Evolutionary conservation across 805 yeast species (phyloP).

Genomic region (Kregervanrija delftensis): DNA sequence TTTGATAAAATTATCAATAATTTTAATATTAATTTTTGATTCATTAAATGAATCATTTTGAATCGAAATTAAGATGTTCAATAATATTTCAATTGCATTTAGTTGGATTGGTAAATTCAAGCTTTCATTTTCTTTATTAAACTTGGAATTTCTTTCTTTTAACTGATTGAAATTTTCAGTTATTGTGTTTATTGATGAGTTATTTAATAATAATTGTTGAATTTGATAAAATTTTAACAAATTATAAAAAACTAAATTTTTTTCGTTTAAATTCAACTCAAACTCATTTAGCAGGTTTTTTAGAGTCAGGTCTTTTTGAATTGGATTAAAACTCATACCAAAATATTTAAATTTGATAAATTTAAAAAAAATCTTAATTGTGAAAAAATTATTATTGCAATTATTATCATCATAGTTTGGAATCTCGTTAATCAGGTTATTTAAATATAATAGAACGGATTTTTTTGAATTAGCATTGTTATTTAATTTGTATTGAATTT

Average conservation of each 20-base stretch:
- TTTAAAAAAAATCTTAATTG: conserved; percentile 24
- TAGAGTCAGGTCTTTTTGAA: conserved; percentile 19
- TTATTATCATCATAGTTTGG: conserved; percentile 2
- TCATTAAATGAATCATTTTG: conserved; percentile 22
- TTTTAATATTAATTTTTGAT: conserved; percentile 20
- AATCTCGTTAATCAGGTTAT: conserved; percentile 19
- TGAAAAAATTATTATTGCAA: conserved; percentile 22
- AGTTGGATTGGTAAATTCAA: conserved; percentile 26
- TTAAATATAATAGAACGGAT: conserved; percentile 27
- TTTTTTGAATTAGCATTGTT: conserved; percentile 11
- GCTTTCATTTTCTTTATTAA: conserved; percentile 1
- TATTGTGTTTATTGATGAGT: conserved; percentile 21
- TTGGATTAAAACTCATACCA: conserved; percentile 21
- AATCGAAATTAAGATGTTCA: conserved; percentile 22
- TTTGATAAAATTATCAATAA: conserved; percentile 23
- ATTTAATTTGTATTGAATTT: conserved; percentile 27
- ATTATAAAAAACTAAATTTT: conserved; percentile 15
- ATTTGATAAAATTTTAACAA: conserved; percentile 25
- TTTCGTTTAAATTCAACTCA: conserved; percentile 2
- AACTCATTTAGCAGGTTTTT: conserved; percentile 9
- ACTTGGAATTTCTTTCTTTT: conserved; percentile 1
- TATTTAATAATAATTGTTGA: conserved; percentile 27
- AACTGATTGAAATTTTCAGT: conserved; percentile 14
- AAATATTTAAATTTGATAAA: conserved; percentile 28
- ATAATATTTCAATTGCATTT: conserved; percentile 25